Percentiles rank a stretch among this genome's conserved stretches.
Evolutionary conservation across 106 monocot species (phyloP).

Genomic region (Hemerocallis citrina): DNA sequence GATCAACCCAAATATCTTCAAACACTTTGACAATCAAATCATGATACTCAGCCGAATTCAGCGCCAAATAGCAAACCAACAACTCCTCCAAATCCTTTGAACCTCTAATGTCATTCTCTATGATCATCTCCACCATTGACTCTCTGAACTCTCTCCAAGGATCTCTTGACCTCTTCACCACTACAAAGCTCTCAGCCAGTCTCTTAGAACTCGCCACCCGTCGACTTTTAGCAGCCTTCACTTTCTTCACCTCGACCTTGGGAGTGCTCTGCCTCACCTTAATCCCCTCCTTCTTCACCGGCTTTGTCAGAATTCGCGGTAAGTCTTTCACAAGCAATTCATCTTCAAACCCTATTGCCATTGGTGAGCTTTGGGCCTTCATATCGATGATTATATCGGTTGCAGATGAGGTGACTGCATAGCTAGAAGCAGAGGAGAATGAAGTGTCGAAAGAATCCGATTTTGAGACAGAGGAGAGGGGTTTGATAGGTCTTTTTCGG

Average conservation of each 20-base stretch:
- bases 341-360: too few species aligned
- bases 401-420: not conserved
- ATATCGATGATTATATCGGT: not conserved
- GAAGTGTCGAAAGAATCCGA: not conserved
- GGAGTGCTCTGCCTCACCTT: slow-evolving; percentile 18
- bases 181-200: slow-evolving; percentile 49
- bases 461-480: not conserved
- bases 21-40: slow-evolving; percentile 19
- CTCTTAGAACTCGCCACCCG: not conserved
- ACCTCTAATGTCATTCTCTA: slow-evolving; percentile 7
- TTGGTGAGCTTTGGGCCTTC: not conserved
- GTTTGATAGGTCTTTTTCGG: not conserved
- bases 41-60: slow-evolving; percentile 19
- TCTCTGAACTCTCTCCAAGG: slow-evolving; percentile 11
- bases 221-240: not conserved
- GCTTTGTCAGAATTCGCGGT: slow-evolving; percentile 13
- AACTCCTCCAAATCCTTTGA: slow-evolving; percentile 17
- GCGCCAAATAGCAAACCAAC: slow-evolving; percentile 15
- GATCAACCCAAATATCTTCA: slow-evolving; percentile 15
- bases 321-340: not conserved
- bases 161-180: slow-evolving; percentile 48
- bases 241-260: slow-evolving; percentile 6
- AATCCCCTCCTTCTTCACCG: slow-evolving; percentile 5
- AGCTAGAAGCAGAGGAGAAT: slow-evolving; percentile 1
- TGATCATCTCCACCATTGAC: slow-evolving; percentile 25